phyloP scores from a whole-genome alignment of 768 basidiomycete genomes.

The Fomitopsis serialis region DNA sequence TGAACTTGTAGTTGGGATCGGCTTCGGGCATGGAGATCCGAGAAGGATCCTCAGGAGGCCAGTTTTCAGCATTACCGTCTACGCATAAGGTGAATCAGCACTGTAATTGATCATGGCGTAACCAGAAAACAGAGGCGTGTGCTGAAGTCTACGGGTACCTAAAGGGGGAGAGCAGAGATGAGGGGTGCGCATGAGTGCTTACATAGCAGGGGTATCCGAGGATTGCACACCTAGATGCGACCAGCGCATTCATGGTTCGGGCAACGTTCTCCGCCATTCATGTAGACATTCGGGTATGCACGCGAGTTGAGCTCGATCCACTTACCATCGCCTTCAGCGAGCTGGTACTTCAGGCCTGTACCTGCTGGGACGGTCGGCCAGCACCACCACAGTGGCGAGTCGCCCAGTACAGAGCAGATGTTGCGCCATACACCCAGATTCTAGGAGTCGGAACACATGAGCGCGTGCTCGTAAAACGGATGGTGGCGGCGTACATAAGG shows the following conservation, averaged over 20 bases:
- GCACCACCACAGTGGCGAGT: conserved; percentile 75
- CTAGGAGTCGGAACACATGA: conserved; percentile 35
- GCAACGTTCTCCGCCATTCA: not conserved
- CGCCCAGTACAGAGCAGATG: conserved; percentile 71
- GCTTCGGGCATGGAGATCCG: conserved; percentile 10
- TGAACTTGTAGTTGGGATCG: conserved; percentile 35
- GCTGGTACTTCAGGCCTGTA: conserved; percentile 71
- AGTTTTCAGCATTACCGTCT: conserved; percentile 39
- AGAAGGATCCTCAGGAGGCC: conserved; percentile 74
- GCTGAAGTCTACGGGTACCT: too few species aligned
- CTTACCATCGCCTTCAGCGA: conserved; percentile 74
- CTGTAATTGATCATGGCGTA: not conserved
- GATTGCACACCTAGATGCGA: conserved; percentile 3
- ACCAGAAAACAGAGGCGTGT: too few species aligned
- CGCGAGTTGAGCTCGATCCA: conserved; percentile 40
- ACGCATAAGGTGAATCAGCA: not conserved
- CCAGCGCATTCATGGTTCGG: not conserved
- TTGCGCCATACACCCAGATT: conserved; percentile 76
- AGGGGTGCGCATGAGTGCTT: conserved; percentile 10
- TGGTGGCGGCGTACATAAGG: conserved; percentile 67
- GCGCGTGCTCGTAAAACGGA: not conserved
- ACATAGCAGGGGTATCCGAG: conserved; percentile 3
- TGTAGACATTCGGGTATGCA: conserved; percentile 3
- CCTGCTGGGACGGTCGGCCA: conserved; percentile 67
- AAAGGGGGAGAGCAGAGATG: not conserved